A percentile compares a stretch with the other conserved stretches of the same genome.
Evolutionary conservation across 495 filamentous ascomycete species (phyloP).

Genomic region (Peziza echinospora): DNA sequence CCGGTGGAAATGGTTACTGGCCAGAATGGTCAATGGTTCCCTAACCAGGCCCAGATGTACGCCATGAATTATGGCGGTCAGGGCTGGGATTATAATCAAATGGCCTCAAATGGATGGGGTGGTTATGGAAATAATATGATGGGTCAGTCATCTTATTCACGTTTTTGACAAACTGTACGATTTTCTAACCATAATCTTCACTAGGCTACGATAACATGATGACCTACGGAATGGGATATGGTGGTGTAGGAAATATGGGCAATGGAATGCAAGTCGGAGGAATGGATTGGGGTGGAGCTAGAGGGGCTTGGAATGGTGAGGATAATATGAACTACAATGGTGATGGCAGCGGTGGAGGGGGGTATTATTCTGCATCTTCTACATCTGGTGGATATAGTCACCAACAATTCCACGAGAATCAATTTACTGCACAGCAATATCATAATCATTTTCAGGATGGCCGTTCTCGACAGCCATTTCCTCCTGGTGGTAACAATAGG

Average conservation of each 20-base stretch:
- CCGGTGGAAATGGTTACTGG: background rate
- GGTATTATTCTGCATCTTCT: slow-evolving; percentile 22
- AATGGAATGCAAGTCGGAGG: slow-evolving; percentile 29
- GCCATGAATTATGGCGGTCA: slow-evolving; percentile 23
- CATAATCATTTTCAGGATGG: slow-evolving; percentile 13
- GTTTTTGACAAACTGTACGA: background rate
- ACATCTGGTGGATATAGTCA: slow-evolving; percentile 22
- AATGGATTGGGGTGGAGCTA: slow-evolving; percentile 31
- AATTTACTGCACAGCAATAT: slow-evolving; percentile 21
- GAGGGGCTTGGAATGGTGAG: slow-evolving; percentile 38
- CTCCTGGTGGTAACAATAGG: background rate
- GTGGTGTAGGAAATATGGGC: slow-evolving; percentile 57
- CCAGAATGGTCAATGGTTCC: slow-evolving; percentile 14
- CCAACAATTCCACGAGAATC: slow-evolving; percentile 19
- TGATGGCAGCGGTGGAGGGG: slow-evolving; percentile 25
- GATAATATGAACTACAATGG: slow-evolving; percentile 36
- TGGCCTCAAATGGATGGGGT: slow-evolving; percentile 29
- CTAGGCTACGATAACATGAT: slow-evolving; percentile 51
- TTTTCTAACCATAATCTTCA: too few relatives aligned
- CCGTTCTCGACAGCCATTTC: background rate
- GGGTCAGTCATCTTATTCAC: slow-evolving; percentile 43
- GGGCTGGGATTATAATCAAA: slow-evolving; percentile 49
- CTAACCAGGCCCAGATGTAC: slow-evolving; percentile 7
- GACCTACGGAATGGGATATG: slow-evolving; percentile 59
- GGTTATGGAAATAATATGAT: slow-evolving; percentile 38